A percentile compares a stretch with the other conserved stretches of the same genome.
Conservation (phyloP, 202 grass and related monocot genomes). For the Panicum hallii region DNA sequence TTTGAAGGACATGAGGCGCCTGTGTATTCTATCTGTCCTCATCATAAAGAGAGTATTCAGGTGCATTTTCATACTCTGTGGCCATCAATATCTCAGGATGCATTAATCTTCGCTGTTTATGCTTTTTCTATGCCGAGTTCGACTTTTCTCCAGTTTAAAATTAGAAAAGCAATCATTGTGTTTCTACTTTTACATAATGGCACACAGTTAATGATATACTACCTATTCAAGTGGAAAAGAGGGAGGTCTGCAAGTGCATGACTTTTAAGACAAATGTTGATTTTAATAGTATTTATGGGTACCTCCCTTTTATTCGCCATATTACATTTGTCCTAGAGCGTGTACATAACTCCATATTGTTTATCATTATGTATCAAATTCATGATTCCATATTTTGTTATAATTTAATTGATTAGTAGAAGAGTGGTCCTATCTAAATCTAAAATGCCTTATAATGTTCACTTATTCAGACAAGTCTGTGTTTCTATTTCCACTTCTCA, state of each 20-base stretch:
- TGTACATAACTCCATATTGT: neutral
- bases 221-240: neutral
- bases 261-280: constrained; percentile 3
- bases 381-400: neutral
- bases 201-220: neutral
- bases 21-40: constrained; percentile 91
- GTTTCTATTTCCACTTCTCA: neutral
- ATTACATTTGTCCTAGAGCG: neutral
- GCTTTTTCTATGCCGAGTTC: constrained; percentile 27
- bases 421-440: neutral
- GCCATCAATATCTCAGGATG: constrained; percentile 17
- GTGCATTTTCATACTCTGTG: constrained; percentile 47
- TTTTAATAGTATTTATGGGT: neutral
- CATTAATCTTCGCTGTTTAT: constrained; percentile 32
- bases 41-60: constrained; percentile 96
- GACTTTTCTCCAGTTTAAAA: constrained; percentile 23
- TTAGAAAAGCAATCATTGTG: neutral
- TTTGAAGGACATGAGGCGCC: constrained; percentile 97
- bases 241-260: neutral
- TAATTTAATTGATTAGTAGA: neutral
- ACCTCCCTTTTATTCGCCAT: neutral
- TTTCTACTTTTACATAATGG: constrained; percentile 13
- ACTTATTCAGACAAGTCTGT: neutral
- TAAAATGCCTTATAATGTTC: neutral
- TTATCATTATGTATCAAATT: constrained; percentile 22